Percentiles rank a stretch among this genome's conserved stretches.
phyloP scores from a whole-genome alignment of 257 asterid species.

The Nicotiana tomentosiformis region DNA sequence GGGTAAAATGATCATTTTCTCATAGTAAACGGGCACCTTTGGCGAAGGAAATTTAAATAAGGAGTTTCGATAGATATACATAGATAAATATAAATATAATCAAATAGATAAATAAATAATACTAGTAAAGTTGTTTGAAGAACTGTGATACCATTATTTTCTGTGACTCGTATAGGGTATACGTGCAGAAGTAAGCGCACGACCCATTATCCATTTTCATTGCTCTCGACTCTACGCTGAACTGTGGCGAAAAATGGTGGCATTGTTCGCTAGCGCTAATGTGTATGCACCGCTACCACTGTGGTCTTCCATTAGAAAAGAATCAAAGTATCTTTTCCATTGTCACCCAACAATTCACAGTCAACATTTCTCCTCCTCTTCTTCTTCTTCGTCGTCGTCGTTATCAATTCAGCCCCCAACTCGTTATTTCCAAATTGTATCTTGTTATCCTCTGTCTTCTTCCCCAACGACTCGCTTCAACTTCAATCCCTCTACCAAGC shows the following conservation, averaged over 20 bases:
- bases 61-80: no score
- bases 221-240: no score
- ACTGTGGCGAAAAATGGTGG: background rate
- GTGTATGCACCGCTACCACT: background rate
- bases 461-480: background rate
- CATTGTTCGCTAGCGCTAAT: background rate
- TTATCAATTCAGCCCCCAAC: background rate
- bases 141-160: no score
- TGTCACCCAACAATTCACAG: background rate
- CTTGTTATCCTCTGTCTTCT: constrained; percentile 13
- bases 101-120: no score
- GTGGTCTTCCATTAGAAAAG: background rate
- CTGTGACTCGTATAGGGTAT: no score
- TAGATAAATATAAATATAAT: no score
- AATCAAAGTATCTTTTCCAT: background rate
- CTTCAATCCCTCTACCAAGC: constrained; percentile 25
- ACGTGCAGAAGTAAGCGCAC: no score
- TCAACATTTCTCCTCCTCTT: background rate
- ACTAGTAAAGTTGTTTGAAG: no score
- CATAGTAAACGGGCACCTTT: no score
- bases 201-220: background rate
- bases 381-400: no score
- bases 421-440: background rate
- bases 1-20: no score
- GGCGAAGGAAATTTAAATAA: no score